These are phyloP conservation scores for Alternaria sp. DNA, from an alignment of 2,329 filamentous ascomycete genomes.

Conservation along the genomic window DNA sequence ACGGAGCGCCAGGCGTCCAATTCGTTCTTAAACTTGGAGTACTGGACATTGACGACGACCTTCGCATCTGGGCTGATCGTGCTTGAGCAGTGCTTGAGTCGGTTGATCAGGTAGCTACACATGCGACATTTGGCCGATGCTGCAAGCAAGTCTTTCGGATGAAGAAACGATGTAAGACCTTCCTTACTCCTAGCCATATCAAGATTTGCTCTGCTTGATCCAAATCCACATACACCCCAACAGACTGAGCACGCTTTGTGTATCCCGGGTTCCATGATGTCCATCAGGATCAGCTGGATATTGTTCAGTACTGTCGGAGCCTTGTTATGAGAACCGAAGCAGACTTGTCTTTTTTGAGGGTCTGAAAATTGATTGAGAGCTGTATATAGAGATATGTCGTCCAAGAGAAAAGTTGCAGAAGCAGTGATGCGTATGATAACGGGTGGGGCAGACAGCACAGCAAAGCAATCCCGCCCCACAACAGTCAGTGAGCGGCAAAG, in stretches of 20 bases:
- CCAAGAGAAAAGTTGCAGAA: background rate
- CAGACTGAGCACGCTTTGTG: background rate
- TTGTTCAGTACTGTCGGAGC: background rate
- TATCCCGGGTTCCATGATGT: background rate
- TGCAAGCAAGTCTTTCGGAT: background rate
- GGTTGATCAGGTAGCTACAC: background rate
- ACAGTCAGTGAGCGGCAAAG: background rate
- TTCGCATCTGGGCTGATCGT: background rate
- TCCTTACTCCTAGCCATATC: background rate
- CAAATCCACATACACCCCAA: conserved; percentile 1
- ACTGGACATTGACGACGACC: background rate
- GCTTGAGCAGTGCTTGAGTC: background rate
- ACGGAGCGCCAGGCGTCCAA: background rate
- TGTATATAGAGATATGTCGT: background rate
- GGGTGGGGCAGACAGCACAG: background rate
- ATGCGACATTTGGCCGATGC: background rate
- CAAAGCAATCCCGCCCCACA: background rate
- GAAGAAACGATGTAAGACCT: background rate
- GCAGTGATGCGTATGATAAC: background rate
- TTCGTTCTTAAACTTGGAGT: background rate
- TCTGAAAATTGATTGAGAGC: background rate
- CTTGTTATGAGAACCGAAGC: background rate
- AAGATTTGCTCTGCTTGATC: background rate
- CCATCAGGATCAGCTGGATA: background rate
- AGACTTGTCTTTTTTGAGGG: background rate